Evolutionary conservation across 345 rosid genomes (phyloP).

Genomic region (Citropsis articulata): DNA sequence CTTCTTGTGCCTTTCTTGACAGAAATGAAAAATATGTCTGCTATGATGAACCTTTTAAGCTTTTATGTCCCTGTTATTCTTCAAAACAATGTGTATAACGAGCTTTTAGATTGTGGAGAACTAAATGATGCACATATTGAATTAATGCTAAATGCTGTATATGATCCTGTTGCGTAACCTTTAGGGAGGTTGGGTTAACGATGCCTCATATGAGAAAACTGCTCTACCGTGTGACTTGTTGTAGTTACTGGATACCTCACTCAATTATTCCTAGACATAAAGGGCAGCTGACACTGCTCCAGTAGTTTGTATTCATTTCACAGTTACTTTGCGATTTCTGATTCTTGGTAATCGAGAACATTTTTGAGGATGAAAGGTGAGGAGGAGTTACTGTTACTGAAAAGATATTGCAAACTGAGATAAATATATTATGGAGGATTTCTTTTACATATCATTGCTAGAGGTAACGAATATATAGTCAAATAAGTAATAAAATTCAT

Average conservation of each 20-base stretch:
- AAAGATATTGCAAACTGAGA: conserved; percentile 85
- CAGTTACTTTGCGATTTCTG: not conserved
- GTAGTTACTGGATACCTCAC: not conserved
- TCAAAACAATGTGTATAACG: not conserved
- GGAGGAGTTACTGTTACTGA: conserved; percentile 77
- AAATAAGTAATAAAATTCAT: too few species aligned
- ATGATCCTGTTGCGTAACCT: too few species aligned
- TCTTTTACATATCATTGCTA: conserved; percentile 78
- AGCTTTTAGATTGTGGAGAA: not conserved
- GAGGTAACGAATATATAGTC: conserved; percentile 47
- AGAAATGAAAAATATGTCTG: not conserved
- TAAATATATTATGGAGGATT: conserved; percentile 92
- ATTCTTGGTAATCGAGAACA: conserved; percentile 3
- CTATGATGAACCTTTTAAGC: not conserved
- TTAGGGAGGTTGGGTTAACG: too few species aligned
- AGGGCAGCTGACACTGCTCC: not conserved
- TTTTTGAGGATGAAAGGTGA: conserved; percentile 89
- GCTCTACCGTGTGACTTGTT: not conserved
- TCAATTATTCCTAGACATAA: too few species aligned
- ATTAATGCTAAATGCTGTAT: too few species aligned
- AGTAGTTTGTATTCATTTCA: not conserved
- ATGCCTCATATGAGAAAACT: too few species aligned
- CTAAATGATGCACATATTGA: too few species aligned
- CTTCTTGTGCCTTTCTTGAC: too few species aligned
- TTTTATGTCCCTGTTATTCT: not conserved